These are phyloP conservation scores for Diaporthe amygdali DNA, from an alignment of 2,329 filamentous ascomycete genomes.

Conservation along the genomic window DNA sequence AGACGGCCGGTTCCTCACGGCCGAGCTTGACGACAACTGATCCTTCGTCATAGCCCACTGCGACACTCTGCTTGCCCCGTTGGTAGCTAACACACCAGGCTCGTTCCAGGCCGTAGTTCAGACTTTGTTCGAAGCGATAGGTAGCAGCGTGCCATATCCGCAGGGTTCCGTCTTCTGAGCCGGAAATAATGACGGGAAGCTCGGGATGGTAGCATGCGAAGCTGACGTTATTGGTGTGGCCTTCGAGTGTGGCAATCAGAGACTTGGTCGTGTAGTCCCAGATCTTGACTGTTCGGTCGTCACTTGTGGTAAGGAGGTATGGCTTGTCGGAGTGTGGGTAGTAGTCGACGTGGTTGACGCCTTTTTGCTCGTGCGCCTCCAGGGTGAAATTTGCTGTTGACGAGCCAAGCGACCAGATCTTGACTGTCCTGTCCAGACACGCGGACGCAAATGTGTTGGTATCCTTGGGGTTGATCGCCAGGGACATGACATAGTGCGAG, in stretches of 20 bases:
- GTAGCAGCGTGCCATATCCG: slow-evolving; percentile 99
- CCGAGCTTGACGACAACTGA: slow-evolving; percentile 98
- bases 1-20: slow-evolving; percentile 94
- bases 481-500: slow-evolving; percentile 91
- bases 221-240: slow-evolving; percentile 96
- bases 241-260: slow-evolving; percentile 93
- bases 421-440: slow-evolving; percentile 94
- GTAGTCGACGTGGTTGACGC: slow-evolving; percentile 97
- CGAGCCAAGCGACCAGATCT: slow-evolving; percentile 96
- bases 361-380: slow-evolving; percentile 95
- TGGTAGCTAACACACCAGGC: slow-evolving; percentile 99
- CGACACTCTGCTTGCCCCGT: slow-evolving; percentile 90
- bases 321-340: slow-evolving; percentile 76
- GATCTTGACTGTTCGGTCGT: slow-evolving; percentile 83
- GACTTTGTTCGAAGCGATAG: slow-evolving; percentile 91
- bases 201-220: slow-evolving; percentile 98
- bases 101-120: slow-evolving; percentile 94
- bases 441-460: slow-evolving; percentile 92
- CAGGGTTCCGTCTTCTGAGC: slow-evolving; percentile 95
- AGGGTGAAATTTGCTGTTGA: slow-evolving; percentile 95
- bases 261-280: slow-evolving; percentile 99
- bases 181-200: slow-evolving; percentile 94
- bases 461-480: slow-evolving; percentile 97
- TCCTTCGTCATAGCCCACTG: slow-evolving; percentile 96
- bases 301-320: slow-evolving; percentile 77